Percentiles rank a stretch among this genome's conserved stretches.
Conservation (phyloP, 192 early-diverging fungal species). For the Coemansia sp. region DNA sequence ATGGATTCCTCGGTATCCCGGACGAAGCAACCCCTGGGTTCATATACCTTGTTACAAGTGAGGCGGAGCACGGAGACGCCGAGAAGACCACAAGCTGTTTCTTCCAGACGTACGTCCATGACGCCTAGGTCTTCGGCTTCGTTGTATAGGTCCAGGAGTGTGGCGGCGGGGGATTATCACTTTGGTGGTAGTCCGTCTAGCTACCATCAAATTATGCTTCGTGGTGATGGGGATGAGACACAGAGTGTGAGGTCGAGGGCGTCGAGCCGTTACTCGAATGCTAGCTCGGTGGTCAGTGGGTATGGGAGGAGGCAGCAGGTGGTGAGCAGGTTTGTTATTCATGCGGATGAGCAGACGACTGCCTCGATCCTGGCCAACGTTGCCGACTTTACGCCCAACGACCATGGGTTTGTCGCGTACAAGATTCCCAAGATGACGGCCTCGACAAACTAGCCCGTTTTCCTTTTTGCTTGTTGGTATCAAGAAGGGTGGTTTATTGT, state of each 20-base stretch:
- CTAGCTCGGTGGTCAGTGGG: conserved; percentile 25
- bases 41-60: conserved; percentile 15
- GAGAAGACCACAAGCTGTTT: neutral
- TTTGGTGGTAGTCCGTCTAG: neutral
- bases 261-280: conserved; percentile 36
- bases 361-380: conserved; percentile 21
- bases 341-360: conserved; percentile 21
- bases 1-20: conserved; percentile 33
- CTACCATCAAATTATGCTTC: neutral
- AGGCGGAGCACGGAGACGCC: neutral
- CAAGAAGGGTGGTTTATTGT: too few relatives aligned
- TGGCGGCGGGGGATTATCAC: conserved; percentile 7
- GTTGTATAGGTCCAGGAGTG: neutral
- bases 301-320: conserved; percentile 23
- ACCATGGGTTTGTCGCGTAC: conserved; percentile 45
- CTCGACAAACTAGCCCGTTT: too few relatives aligned
- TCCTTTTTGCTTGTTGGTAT: too few relatives aligned
- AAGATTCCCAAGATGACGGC: conserved; percentile 38
- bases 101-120: neutral
- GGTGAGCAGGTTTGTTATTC: conserved; percentile 30
- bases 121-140: too few relatives aligned
- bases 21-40: conserved; percentile 30
- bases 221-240: conserved; percentile 8
- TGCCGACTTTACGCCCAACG: conserved; percentile 44
- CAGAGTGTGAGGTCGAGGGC: conserved; percentile 28